Conservation (phyloP, 495 filamentous ascomycete species). For the Cudoniella acicularis region DNA sequence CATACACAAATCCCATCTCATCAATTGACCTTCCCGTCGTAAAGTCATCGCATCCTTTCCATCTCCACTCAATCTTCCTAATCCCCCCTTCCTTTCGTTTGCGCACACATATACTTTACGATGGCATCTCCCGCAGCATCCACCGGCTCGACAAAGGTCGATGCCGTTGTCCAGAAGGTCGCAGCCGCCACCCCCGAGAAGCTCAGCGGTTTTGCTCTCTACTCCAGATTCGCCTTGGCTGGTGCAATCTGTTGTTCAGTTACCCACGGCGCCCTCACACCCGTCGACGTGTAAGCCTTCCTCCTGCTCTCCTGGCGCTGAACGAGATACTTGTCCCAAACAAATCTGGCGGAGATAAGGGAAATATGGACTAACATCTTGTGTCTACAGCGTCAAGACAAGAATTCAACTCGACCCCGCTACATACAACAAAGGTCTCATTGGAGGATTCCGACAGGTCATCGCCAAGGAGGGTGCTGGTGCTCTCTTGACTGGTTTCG, state of each 20-base stretch:
- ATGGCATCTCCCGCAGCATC: conserved; percentile 42
- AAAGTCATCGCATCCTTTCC: conserved; percentile 11
- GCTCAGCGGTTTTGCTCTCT: conserved; percentile 28
- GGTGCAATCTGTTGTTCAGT: conserved; percentile 81
- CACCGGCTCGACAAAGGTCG: conserved; percentile 38
- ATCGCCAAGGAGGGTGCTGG: conserved; percentile 80
- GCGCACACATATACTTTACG: conserved; percentile 17
- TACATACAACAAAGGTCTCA: conserved; percentile 86
- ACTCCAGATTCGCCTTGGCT: conserved; percentile 71
- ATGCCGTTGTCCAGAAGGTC: conserved; percentile 31
- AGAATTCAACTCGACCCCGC: conserved; percentile 88
- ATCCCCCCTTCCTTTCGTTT: conserved; percentile 10
- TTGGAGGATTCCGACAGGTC: conserved; percentile 84
- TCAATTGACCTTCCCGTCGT: background rate
- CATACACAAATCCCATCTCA: background rate
- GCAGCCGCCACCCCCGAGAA: conserved; percentile 38
- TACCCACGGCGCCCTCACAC: conserved; percentile 78
- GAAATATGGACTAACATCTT: conserved; percentile 6
- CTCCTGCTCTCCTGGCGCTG: background rate
- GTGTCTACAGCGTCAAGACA: conserved; percentile 75
- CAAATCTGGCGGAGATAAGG: conserved; percentile 12
- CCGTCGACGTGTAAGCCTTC: conserved; percentile 78
- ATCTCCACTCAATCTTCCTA: conserved; percentile 23
- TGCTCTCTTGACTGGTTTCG: conserved; percentile 82
- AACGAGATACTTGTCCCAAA: background rate